Evolutionary conservation across 176 grass and related monocot species (phyloP).

Genomic region (Triticum timopheevii): DNA sequence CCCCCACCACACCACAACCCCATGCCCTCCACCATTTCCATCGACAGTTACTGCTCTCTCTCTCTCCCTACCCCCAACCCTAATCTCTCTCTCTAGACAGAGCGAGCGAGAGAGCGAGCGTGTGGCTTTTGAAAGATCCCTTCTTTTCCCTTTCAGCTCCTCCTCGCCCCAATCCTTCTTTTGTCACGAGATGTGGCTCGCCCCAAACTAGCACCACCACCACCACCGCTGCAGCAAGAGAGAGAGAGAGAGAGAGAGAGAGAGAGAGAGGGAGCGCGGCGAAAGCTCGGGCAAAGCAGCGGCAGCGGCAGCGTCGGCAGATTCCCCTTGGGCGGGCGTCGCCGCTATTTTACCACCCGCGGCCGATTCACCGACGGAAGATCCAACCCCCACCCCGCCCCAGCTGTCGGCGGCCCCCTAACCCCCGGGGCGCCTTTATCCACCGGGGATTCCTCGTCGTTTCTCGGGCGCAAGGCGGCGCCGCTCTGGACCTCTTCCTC

Average conservation of each 20-base stretch:
- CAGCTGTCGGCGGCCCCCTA: conserved; percentile 37
- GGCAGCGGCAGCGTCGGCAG: background rate
- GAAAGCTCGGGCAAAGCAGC: conserved; percentile 30
- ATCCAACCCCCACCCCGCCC: conserved; percentile 11
- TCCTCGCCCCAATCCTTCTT: conserved; percentile 37
- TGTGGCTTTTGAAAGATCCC: conserved; percentile 32
- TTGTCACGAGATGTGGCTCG: conserved; percentile 45
- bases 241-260: background rate
- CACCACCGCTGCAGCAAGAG: background rate
- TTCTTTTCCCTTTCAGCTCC: conserved; percentile 40
- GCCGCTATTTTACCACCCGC: conserved; percentile 39
- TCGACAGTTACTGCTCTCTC: background rate
- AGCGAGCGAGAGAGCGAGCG: background rate
- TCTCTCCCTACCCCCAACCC: background rate
- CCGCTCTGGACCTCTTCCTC: background rate
- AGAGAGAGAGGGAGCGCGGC: background rate
- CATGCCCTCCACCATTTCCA: background rate
- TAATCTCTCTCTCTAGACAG: background rate
- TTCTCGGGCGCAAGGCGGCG: conserved; percentile 13
- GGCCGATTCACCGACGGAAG: conserved; percentile 43
- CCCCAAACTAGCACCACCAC: background rate
- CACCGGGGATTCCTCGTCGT: conserved; percentile 33
- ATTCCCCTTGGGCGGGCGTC: background rate
- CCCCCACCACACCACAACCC: background rate
- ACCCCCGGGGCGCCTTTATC: conserved; percentile 4